Conservation (phyloP, 345 rosid genomes). For the Tarenaya hassleriana region DNA sequence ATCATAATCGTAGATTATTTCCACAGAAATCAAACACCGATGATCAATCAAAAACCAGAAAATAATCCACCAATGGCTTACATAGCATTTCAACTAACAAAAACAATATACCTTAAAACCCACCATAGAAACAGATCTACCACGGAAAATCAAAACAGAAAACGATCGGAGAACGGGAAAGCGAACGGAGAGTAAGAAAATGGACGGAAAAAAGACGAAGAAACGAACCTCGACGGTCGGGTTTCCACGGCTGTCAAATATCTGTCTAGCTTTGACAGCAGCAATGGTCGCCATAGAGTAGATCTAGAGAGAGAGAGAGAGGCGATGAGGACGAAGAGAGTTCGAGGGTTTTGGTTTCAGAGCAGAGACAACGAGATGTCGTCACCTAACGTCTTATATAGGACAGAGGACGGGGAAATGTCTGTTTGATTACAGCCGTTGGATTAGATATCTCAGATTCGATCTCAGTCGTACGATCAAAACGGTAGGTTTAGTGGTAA, state of each 20-base stretch:
- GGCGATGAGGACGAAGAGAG: slow-evolving; percentile 20
- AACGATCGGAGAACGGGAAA: background rate
- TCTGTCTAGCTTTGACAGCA: slow-evolving; percentile 77
- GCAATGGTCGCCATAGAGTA: slow-evolving; percentile 52
- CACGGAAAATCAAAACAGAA: slow-evolving; percentile 4
- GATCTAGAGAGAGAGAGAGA: slow-evolving; percentile 14
- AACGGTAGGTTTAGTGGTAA: slow-evolving; percentile 9
- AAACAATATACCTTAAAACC: background rate
- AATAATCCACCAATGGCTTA: background rate
- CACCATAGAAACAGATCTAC: slow-evolving; percentile 21
- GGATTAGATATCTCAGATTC: slow-evolving; percentile 9
- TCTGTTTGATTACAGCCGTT: slow-evolving; percentile 1
- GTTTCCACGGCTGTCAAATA: slow-evolving; percentile 97
- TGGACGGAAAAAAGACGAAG: slow-evolving; percentile 9
- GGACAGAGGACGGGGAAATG: background rate
- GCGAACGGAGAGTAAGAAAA: slow-evolving; percentile 1
- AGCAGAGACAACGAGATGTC: background rate
- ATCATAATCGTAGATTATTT: background rate
- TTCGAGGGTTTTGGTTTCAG: slow-evolving; percentile 23
- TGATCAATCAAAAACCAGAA: background rate
- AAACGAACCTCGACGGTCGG: slow-evolving; percentile 85
- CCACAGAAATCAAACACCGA: slow-evolving; percentile 5
- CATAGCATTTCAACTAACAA: background rate
- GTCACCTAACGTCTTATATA: slow-evolving; percentile 13
- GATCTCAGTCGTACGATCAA: slow-evolving; percentile 16